A percentile compares a stretch with the other conserved stretches of the same genome.
Conservation (phyloP, 108 stramenopile species). For the Nitzschia sp. region DNA sequence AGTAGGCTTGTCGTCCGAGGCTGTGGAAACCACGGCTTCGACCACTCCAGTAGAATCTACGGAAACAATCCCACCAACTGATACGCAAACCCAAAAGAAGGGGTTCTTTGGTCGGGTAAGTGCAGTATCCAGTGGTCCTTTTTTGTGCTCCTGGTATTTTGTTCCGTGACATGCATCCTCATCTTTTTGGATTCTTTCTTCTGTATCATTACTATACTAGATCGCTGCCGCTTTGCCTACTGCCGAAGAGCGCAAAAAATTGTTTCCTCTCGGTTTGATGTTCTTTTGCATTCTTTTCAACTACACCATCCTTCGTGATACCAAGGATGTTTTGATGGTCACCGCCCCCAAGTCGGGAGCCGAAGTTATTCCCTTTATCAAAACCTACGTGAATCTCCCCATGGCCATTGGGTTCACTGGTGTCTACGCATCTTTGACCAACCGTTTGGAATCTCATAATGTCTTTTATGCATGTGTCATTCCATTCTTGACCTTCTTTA, state of each 20-base stretch:
- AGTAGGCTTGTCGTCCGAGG: no score
- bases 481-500: slow-evolving; percentile 91
- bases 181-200: not conserved
- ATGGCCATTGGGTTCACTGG: slow-evolving; percentile 87
- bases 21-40: no score
- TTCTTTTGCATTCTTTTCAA: slow-evolving; percentile 98
- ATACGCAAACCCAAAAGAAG: slow-evolving; percentile 2
- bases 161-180: not conserved
- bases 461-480: slow-evolving; percentile 89
- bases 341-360: slow-evolving; percentile 88
- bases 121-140: not conserved
- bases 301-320: slow-evolving; percentile 97
- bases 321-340: slow-evolving; percentile 91
- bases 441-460: slow-evolving; percentile 82
- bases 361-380: slow-evolving; percentile 96
- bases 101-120: slow-evolving; percentile 23
- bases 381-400: slow-evolving; percentile 95
- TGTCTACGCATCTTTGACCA: slow-evolving; percentile 81
- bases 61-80: no score
- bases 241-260: slow-evolving; percentile 84
- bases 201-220: slow-evolving; percentile 20
- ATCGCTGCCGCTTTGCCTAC: slow-evolving; percentile 70
- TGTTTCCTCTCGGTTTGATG: slow-evolving; percentile 90
- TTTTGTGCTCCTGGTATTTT: not conserved
- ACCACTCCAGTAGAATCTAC: no score